Conservation (phyloP, 768 basidiomycete genomes). For the Leucocoprinus sp. region DNA sequence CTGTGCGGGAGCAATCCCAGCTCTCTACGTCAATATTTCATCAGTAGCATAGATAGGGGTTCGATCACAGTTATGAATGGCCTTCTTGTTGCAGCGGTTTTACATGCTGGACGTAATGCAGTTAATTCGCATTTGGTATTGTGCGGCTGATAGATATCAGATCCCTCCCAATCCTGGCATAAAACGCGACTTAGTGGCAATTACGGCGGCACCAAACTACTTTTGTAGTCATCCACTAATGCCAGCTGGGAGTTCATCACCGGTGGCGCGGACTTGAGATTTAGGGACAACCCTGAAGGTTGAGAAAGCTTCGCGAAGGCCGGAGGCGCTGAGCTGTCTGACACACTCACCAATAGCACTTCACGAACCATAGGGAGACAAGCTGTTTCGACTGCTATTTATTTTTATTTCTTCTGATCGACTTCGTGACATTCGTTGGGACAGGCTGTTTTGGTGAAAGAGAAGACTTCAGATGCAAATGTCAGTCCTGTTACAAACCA, state of each 20-base stretch:
- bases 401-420: no score
- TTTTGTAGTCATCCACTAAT: not conserved
- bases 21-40: no score
- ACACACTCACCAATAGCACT: not conserved
- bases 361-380: not conserved
- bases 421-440: not conserved
- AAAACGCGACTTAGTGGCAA: no score
- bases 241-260: conserved; percentile 1
- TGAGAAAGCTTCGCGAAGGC: not conserved
- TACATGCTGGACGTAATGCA: not conserved
- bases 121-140: no score
- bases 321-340: not conserved
- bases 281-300: not conserved
- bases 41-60: not conserved
- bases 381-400: no score
- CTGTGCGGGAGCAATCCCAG: no score
- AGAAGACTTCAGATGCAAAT: no score
- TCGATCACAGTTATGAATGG: not conserved
- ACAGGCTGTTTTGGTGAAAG: no score
- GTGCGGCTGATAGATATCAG: no score
- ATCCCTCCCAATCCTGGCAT: no score
- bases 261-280: not conserved
- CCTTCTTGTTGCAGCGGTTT: not conserved
- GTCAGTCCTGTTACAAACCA: no score
- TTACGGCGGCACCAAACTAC: not conserved